phyloP scores from a whole-genome alignment of 2,329 filamentous ascomycete genomes.

The Pleurostoma richardsiae region DNA sequence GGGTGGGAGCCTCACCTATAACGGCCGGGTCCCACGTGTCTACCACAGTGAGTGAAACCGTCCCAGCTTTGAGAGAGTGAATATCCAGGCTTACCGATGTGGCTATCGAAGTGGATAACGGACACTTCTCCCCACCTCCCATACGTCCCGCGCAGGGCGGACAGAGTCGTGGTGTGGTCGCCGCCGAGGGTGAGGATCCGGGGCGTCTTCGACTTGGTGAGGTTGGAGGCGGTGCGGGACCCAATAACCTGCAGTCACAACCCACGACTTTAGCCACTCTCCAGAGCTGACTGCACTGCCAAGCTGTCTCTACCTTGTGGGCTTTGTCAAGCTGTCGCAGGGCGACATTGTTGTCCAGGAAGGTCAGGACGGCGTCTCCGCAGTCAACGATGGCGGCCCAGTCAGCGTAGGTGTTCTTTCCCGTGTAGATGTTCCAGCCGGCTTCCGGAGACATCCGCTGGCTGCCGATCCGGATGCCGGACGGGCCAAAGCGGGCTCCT shows the following conservation, averaged over 20 bases:
- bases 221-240: slow-evolving; percentile 30
- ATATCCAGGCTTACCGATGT: slow-evolving; percentile 39
- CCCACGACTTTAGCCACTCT: slow-evolving; percentile 3
- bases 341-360: slow-evolving; percentile 71
- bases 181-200: slow-evolving; percentile 60
- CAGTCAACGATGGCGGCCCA: slow-evolving; percentile 59
- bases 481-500: slow-evolving; percentile 6
- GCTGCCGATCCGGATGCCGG: slow-evolving; percentile 8
- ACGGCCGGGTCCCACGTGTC: slow-evolving; percentile 68
- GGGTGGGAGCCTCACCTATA: slow-evolving; percentile 20
- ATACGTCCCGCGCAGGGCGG: slow-evolving; percentile 55
- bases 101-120: slow-evolving; percentile 61
- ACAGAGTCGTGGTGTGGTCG: slow-evolving; percentile 60
- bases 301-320: slow-evolving; percentile 32
- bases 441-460: slow-evolving; percentile 6
- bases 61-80: too few species aligned
- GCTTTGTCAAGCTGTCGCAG: slow-evolving; percentile 71
- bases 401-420: slow-evolving; percentile 2
- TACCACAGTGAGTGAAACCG: too few species aligned
- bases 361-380: slow-evolving; percentile 72
- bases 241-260: slow-evolving; percentile 8
- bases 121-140: slow-evolving; percentile 53
- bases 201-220: slow-evolving; percentile 33
- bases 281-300: not conserved
- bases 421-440: slow-evolving; percentile 5